phyloP scores from a whole-genome alignment of 2,329 filamentous ascomycete genomes.

The Elsinoe australis region DNA sequence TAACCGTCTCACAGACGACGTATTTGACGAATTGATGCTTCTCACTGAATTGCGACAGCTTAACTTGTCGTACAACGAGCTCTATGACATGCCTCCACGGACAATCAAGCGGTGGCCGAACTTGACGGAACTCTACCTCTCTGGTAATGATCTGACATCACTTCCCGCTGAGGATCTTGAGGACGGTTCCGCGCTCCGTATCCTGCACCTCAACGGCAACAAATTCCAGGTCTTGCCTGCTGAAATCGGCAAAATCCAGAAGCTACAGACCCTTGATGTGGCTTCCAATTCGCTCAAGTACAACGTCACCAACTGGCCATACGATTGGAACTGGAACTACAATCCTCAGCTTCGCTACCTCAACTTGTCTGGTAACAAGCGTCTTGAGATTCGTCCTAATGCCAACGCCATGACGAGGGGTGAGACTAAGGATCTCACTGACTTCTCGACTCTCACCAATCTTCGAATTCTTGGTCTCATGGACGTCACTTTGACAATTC shows the following conservation, averaged over 20 bases:
- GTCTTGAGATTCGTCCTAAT: slow-evolving; percentile 75
- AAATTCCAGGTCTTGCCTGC: slow-evolving; percentile 95
- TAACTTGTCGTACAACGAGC: slow-evolving; percentile 89
- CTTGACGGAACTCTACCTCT: slow-evolving; percentile 85
- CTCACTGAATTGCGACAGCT: slow-evolving; percentile 77
- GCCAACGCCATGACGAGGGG: slow-evolving; percentile 46
- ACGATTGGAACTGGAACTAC: slow-evolving; percentile 99
- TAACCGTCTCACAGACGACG: slow-evolving; percentile 87
- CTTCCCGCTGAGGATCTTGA: slow-evolving; percentile 90
- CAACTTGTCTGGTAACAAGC: slow-evolving; percentile 93
- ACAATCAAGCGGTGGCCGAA: slow-evolving; percentile 85
- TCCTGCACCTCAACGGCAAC: slow-evolving; percentile 93
- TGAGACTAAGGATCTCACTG: slow-evolving; percentile 68
- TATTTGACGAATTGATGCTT: slow-evolving; percentile 82
- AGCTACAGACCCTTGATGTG: slow-evolving; percentile 84
- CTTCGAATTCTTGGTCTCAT: slow-evolving; percentile 86
- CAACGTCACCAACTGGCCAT: slow-evolving; percentile 97
- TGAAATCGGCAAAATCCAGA: slow-evolving; percentile 88
- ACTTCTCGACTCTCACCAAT: slow-evolving; percentile 78
- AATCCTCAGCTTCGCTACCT: slow-evolving; percentile 92
- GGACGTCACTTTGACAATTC: slow-evolving; percentile 93
- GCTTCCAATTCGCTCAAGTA: slow-evolving; percentile 95
- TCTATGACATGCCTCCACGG: slow-evolving; percentile 84
- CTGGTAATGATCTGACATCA: slow-evolving; percentile 86
- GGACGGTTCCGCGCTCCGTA: slow-evolving; percentile 76